Conservation (phyloP, 176 grass and related monocot genomes). For the Triticum monococcum region DNA sequence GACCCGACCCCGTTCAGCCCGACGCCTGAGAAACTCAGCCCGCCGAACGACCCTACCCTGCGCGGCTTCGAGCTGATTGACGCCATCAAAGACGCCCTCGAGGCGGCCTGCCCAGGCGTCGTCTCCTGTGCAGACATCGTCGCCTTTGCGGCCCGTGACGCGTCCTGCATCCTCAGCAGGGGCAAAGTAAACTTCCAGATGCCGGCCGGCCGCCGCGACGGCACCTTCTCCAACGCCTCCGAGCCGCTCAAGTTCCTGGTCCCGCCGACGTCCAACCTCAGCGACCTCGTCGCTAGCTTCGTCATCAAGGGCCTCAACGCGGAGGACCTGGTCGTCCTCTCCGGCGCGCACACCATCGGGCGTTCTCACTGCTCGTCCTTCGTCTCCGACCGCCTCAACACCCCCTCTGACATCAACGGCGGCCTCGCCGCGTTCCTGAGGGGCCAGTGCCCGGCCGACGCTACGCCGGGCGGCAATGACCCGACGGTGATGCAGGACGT, state of each 20-base stretch:
- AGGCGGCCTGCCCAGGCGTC: background rate
- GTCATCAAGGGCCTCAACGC: no score
- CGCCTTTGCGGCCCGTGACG: background rate
- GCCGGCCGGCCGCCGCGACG: background rate
- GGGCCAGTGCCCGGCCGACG: background rate
- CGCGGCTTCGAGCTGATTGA: conserved; percentile 12
- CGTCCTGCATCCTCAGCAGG: background rate
- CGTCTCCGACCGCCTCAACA: background rate
- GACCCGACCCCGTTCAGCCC: background rate
- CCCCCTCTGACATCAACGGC: background rate
- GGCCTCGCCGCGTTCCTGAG: background rate
- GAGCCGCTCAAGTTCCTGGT: no score
- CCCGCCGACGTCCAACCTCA: no score
- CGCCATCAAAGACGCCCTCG: background rate
- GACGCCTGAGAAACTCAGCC: background rate
- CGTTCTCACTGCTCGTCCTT: no score
- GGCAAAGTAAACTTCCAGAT: background rate
- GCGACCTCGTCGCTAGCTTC: no score
- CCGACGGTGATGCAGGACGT: background rate
- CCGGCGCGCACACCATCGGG: conserved; percentile 2
- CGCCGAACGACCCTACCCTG: background rate
- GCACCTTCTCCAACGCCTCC: background rate
- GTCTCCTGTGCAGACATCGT: background rate
- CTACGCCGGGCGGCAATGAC: background rate
- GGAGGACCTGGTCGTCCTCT: background rate